A percentile compares a stretch with the other conserved stretches of the same genome.
These are phyloP conservation scores for Pistacia integerrima DNA, from an alignment of 345 rosid species.

Conservation along the genomic window DNA sequence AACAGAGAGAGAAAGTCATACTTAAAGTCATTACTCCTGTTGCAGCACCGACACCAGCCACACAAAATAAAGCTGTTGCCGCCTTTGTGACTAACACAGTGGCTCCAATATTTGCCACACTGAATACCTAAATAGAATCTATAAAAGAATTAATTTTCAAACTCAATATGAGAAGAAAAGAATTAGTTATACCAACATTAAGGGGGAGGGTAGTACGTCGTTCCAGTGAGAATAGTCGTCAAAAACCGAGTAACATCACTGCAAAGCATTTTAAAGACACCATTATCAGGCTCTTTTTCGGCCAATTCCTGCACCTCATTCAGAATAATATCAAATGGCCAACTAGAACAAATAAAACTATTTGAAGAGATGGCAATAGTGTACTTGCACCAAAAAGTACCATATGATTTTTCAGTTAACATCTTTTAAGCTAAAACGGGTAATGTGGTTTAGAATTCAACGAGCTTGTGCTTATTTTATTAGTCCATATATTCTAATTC, in stretches of 20 bases:
- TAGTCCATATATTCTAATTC: not conserved
- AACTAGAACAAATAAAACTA: too few relatives aligned
- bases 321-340: too few relatives aligned
- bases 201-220: slow-evolving; percentile 63
- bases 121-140: slow-evolving; percentile 30
- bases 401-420: too few relatives aligned
- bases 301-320: slow-evolving; percentile 55
- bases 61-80: slow-evolving; percentile 97
- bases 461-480: not conserved
- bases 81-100: slow-evolving; percentile 98
- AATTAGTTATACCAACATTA: slow-evolving; percentile 22
- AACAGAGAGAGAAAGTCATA: slow-evolving; percentile 8
- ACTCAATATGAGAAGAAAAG: slow-evolving; percentile 22
- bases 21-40: slow-evolving; percentile 95
- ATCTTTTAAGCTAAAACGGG: not conserved
- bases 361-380: too few relatives aligned
- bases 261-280: slow-evolving; percentile 94
- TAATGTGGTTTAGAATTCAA: not conserved
- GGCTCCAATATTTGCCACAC: slow-evolving; percentile 92
- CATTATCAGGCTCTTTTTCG: slow-evolving; percentile 87
- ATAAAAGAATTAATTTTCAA: slow-evolving; percentile 31
- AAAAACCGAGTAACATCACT: slow-evolving; percentile 97
- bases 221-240: slow-evolving; percentile 98
- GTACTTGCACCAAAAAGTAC: too few relatives aligned
- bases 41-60: slow-evolving; percentile 99